Evolutionary conservation across 2,329 filamentous ascomycete genomes (phyloP).

Genomic region (Didymella segeticola): DNA sequence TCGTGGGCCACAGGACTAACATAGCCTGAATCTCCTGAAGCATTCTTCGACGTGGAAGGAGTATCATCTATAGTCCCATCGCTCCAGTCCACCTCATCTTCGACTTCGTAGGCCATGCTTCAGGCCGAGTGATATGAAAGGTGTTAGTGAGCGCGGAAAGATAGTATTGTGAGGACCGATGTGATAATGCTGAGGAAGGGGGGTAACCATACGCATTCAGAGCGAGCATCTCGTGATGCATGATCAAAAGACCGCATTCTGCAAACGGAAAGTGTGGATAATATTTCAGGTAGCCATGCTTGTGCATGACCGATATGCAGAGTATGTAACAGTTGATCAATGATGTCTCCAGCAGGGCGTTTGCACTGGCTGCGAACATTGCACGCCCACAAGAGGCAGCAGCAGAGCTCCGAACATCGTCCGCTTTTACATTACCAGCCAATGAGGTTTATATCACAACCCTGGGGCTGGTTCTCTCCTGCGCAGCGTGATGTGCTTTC

Average conservation of each 20-base stretch:
- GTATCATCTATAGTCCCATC: conserved; percentile 24
- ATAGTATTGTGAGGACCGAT: neutral
- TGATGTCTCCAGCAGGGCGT: conserved; percentile 16
- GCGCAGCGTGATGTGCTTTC: neutral
- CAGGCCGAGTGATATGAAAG: neutral
- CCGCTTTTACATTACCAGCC: neutral
- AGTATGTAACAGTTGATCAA: conserved; percentile 6
- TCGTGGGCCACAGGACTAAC: neutral
- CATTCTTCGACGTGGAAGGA: neutral
- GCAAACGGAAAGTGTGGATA: neutral
- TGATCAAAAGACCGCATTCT: neutral
- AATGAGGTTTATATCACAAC: too few species aligned
- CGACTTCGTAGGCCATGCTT: conserved; percentile 22
- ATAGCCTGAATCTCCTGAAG: neutral
- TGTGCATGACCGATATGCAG: neutral
- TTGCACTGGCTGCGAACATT: conserved; percentile 13
- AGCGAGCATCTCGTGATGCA: neutral
- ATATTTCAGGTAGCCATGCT: neutral
- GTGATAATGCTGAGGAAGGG: neutral
- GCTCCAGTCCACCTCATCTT: conserved; percentile 38
- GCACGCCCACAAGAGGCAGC: conserved; percentile 2
- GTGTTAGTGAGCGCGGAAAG: neutral
- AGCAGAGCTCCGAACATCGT: neutral
- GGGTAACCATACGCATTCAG: neutral
- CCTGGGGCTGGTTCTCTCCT: too few species aligned